A percentile compares a stretch with the other conserved stretches of the same genome.
These are phyloP conservation scores for Chlorella sp. DNA, from an alignment of 139 green algal species.

Conservation along the genomic window DNA sequence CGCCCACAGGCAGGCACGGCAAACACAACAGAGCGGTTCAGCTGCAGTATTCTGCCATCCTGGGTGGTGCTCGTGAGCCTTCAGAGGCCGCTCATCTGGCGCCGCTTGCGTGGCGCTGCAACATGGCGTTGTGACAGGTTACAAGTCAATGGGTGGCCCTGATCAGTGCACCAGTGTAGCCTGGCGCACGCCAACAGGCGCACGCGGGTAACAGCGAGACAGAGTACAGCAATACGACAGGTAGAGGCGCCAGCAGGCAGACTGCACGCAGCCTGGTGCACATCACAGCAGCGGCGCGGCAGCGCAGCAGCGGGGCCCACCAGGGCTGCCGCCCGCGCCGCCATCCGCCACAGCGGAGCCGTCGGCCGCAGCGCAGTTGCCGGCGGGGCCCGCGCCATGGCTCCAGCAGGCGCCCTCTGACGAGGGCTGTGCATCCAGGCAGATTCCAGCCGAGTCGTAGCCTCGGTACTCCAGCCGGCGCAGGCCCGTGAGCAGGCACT, in stretches of 20 bases:
- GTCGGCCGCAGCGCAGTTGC: not conserved
- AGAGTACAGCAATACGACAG: not conserved
- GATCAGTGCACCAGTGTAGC: not conserved
- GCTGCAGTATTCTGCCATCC: no score
- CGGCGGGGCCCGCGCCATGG: not conserved
- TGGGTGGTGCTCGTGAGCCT: no score
- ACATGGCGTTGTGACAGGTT: no score
- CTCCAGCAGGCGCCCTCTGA: not conserved
- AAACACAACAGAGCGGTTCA: not conserved
- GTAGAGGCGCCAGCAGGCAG: not conserved
- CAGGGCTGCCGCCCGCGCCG: not conserved
- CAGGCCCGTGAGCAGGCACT: conserved; percentile 89
- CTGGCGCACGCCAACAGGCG: no score
- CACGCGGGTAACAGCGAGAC: not conserved
- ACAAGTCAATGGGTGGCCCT: not conserved
- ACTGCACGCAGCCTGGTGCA: not conserved
- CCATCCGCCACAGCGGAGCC: not conserved
- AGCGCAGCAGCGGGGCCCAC: not conserved
- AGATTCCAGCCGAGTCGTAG: conserved; percentile 95
- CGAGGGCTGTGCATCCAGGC: conserved; percentile 64
- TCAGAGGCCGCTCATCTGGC: no score
- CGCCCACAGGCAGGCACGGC: not conserved
- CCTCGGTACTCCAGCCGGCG: conserved; percentile 95
- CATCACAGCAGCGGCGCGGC: not conserved
- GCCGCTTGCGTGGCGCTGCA: no score